phyloP scores from a whole-genome alignment of 2,329 filamentous ascomycete species.

The Acrodontium crateriforme region DNA sequence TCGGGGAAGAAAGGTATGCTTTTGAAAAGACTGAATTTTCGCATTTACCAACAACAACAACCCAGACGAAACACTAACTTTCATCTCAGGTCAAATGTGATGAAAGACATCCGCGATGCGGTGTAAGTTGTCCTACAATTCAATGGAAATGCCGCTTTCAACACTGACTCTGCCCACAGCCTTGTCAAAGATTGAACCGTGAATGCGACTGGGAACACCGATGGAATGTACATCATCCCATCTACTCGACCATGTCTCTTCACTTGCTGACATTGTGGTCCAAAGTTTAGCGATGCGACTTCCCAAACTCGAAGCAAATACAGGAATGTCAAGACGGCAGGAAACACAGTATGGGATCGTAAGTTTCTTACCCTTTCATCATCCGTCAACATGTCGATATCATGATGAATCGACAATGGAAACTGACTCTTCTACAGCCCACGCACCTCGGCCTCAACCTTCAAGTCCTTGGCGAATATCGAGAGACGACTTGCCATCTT shows the following conservation, averaged over 20 bases:
- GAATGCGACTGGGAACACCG: conserved; percentile 44
- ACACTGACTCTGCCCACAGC: conserved; percentile 14
- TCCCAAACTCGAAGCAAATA: conserved; percentile 20
- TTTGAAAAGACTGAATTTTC: neutral
- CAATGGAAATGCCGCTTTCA: neutral
- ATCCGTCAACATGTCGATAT: neutral
- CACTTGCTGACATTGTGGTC: neutral
- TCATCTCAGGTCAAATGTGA: conserved; percentile 41
- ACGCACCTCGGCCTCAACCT: conserved; percentile 2
- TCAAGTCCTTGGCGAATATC: conserved; percentile 6
- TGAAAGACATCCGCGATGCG: conserved; percentile 40
- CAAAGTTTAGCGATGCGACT: conserved; percentile 22
- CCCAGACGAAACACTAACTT: neutral
- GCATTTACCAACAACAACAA: neutral
- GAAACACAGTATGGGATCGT: conserved; percentile 44
- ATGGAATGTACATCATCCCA: conserved; percentile 20
- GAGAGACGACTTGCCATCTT: conserved; percentile 43
- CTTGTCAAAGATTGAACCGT: conserved; percentile 42
- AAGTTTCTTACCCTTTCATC: conserved; percentile 16
- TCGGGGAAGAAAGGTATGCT: conserved; percentile 20
- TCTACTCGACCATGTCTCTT: conserved; percentile 33
- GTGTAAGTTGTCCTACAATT: conserved; percentile 30
- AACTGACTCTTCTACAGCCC: conserved; percentile 3
- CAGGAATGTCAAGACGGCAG: conserved; percentile 33
- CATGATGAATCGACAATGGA: neutral